phyloP scores from a whole-genome alignment of 768 basidiomycete species.

The Pisolithus marmoratus region DNA sequence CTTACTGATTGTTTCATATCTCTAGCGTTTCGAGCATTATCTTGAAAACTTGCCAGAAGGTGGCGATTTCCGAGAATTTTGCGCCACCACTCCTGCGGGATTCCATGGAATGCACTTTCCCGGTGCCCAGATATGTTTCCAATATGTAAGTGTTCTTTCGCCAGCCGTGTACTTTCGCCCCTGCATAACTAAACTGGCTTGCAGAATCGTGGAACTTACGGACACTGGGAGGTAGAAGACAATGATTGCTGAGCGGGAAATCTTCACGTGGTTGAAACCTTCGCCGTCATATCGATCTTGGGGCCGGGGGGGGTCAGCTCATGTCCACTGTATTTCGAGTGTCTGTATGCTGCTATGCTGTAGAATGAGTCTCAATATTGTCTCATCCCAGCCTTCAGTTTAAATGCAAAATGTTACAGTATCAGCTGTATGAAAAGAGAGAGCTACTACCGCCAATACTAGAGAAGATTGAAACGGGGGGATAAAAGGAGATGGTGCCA shows the following conservation, averaged over 20 bases:
- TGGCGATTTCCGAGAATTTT: constrained; percentile 26
- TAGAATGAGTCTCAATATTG: no score
- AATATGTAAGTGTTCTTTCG: constrained; percentile 8
- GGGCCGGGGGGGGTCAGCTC: no score
- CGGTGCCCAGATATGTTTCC: constrained; percentile 18
- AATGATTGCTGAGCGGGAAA: constrained; percentile 4
- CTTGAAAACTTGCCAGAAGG: constrained; percentile 24
- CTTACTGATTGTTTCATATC: not conserved
- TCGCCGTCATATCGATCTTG: no score
- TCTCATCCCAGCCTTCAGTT: no score
- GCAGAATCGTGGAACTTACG: constrained; percentile 17
- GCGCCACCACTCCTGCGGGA: constrained; percentile 26
- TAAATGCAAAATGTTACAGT: no score
- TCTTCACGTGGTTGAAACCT: no score
- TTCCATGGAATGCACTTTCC: constrained; percentile 23
- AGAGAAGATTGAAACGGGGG: no score
- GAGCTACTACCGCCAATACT: no score
- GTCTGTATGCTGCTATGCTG: no score
- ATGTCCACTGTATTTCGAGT: no score
- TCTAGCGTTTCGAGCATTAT: constrained; percentile 25
- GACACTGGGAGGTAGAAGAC: constrained; percentile 22
- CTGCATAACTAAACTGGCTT: not conserved
- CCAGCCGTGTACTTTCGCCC: not conserved
- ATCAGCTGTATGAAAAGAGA: no score
- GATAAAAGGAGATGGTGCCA: no score